These are phyloP conservation scores for Batkoa obscura DNA, from an alignment of 371 early-diverging fungal species.

Conservation along the genomic window DNA sequence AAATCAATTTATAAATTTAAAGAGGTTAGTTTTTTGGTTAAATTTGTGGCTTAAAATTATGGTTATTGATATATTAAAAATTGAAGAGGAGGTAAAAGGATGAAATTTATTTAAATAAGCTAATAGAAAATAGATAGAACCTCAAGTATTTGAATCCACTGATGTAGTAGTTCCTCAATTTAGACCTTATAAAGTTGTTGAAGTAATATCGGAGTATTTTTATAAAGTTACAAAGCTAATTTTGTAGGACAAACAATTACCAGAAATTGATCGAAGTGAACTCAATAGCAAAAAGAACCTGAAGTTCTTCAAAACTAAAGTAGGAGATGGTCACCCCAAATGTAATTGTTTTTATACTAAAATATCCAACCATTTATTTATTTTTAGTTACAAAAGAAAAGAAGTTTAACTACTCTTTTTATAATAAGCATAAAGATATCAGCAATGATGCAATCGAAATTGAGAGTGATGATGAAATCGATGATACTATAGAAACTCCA, in stretches of 20 bases:
- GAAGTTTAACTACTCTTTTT: too few species aligned
- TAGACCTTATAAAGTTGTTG: neutral
- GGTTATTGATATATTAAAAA: too few species aligned
- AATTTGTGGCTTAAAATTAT: too few species aligned
- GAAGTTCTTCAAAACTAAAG: neutral
- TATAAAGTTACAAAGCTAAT: neutral
- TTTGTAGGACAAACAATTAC: neutral
- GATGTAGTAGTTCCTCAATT: neutral
- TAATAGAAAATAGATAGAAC: neutral
- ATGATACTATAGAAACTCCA: neutral
- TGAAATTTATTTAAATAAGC: too few species aligned
- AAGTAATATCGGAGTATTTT: neutral
- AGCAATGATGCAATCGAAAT: neutral
- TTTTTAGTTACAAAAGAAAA: too few species aligned
- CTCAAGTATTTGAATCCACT: slow-evolving; percentile 2
- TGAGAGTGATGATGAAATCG: neutral
- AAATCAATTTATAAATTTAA: too few species aligned
- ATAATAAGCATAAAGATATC: neutral
- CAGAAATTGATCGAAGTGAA: slow-evolving; percentile 1
- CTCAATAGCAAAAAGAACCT: neutral
- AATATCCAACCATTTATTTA: neutral
- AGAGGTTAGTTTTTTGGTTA: too few species aligned
- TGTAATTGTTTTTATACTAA: neutral
- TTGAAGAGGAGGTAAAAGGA: too few species aligned
- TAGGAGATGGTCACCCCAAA: neutral